phyloP scores from a whole-genome alignment of 2,329 filamentous ascomycete genomes.

The Cladorrhinum sp. region DNA sequence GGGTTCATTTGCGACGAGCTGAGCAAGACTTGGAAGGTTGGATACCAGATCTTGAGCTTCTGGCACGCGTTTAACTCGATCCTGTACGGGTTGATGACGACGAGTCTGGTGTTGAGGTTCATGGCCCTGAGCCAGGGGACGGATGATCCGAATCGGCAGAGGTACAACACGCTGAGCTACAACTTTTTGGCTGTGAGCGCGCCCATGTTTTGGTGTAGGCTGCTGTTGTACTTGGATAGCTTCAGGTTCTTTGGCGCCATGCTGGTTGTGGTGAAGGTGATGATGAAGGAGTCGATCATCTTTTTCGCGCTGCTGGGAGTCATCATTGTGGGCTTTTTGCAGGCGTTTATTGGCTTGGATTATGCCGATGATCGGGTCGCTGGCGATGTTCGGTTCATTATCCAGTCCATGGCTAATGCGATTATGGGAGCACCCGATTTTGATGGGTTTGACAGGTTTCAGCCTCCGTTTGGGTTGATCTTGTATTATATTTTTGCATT shows the following conservation, averaged over 20 bases:
- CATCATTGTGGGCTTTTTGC: constrained; percentile 82
- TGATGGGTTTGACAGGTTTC: constrained; percentile 80
- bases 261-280: constrained; percentile 92
- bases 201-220: constrained; percentile 93
- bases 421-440: constrained; percentile 94
- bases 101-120: constrained; percentile 76
- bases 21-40: constrained; percentile 90
- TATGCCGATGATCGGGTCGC: constrained; percentile 69
- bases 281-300: constrained; percentile 92
- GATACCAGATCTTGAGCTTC: constrained; percentile 85
- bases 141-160: constrained; percentile 48
- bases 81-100: constrained; percentile 73
- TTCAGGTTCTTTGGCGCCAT: constrained; percentile 97
- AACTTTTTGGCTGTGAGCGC: constrained; percentile 91
- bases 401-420: constrained; percentile 81
- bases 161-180: constrained; percentile 80
- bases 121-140: constrained; percentile 66
- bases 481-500: constrained; percentile 99
- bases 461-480: constrained; percentile 87
- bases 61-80: constrained; percentile 94
- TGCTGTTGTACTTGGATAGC: constrained; percentile 89
- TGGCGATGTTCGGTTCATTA: constrained; percentile 69
- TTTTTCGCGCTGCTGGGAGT: constrained; percentile 90
- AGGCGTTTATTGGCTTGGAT: constrained; percentile 91
- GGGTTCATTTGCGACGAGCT: constrained; percentile 88